Evolutionary conservation across 1,284 basidiomycete genomes (phyloP).

Genomic region (Ustilago bromivora): DNA sequence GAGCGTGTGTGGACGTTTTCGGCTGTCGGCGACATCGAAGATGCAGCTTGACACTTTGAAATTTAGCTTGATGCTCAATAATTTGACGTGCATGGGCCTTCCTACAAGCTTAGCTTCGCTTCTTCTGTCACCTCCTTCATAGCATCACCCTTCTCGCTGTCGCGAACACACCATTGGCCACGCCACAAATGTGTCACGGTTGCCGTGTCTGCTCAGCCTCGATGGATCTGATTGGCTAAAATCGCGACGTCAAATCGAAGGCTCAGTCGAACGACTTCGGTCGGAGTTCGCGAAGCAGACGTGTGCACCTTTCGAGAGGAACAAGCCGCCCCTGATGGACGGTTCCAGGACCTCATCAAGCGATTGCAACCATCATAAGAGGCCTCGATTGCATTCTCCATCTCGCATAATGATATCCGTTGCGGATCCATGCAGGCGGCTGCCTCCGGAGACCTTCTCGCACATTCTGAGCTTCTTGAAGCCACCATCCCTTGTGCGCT

Average conservation of each 20-base stretch:
- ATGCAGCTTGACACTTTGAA: no score
- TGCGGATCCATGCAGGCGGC: slow-evolving; percentile 19
- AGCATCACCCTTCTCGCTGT: not conserved
- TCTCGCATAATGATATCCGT: not conserved
- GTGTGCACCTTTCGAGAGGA: not conserved
- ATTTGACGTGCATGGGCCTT: slow-evolving; percentile 8
- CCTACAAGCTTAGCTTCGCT: not conserved
- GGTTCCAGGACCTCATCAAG: not conserved
- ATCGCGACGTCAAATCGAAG: not conserved
- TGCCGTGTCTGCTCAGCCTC: not conserved
- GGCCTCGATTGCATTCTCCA: slow-evolving; percentile 9
- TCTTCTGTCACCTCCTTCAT: not conserved
- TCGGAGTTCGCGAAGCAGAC: not conserved
- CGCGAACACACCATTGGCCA: not conserved
- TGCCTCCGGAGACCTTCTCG: slow-evolving; percentile 44
- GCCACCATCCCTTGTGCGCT: slow-evolving; percentile 29
- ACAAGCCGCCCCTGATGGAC: not conserved
- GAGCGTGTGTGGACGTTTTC: slow-evolving; percentile 15
- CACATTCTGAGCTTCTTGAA: slow-evolving; percentile 41
- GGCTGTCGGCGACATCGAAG: not conserved
- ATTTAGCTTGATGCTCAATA: not conserved
- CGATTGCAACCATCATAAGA: slow-evolving; percentile 18
- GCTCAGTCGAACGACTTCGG: no score
- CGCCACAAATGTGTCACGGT: not conserved
- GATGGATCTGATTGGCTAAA: not conserved